Percentiles rank a stretch among this genome's conserved stretches.
Conservation (phyloP, 441 rosid species). For the Eutrema salsugineum region DNA sequence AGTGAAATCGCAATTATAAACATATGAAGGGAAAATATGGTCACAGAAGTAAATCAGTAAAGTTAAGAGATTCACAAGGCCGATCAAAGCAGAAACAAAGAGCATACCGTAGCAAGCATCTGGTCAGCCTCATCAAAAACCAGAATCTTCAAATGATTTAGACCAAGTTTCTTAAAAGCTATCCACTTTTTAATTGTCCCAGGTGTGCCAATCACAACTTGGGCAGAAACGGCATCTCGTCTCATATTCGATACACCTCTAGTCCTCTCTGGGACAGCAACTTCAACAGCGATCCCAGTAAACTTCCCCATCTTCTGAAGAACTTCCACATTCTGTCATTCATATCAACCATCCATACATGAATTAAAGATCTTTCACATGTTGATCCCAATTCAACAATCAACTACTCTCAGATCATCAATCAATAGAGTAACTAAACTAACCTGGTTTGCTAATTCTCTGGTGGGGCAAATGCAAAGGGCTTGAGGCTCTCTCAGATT, state of each 20-base stretch:
- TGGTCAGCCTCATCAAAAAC: conserved; percentile 99
- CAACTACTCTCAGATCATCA: neutral
- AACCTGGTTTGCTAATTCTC: conserved; percentile 96
- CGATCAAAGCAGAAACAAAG: neutral
- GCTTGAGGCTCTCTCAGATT: conserved; percentile 70
- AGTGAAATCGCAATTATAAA: conserved; percentile 2
- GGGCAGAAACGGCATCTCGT: conserved; percentile 52
- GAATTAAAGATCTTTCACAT: neutral
- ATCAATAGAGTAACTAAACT: neutral
- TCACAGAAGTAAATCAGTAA: neutral
- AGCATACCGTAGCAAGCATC: conserved; percentile 83
- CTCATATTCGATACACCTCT: conserved; percentile 32
- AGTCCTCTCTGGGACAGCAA: conserved; percentile 68
- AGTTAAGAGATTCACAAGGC: neutral
- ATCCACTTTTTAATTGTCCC: conserved; percentile 87
- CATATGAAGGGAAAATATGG: neutral
- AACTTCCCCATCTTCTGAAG: conserved; percentile 90
- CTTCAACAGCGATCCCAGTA: conserved; percentile 69
- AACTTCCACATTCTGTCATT: conserved; percentile 83
- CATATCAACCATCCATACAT: conserved; percentile 2
- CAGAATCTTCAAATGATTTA: conserved; percentile 58
- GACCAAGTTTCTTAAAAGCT: conserved; percentile 53
- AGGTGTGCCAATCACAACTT: conserved; percentile 95
- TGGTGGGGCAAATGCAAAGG: conserved; percentile 89
- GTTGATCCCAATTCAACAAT: neutral